Evolutionary conservation across 164 flowering plant genomes (phyloP), one percentile per base, ranked within the genome.

Genomic region (Macadamia tetraphylla): DNA sequence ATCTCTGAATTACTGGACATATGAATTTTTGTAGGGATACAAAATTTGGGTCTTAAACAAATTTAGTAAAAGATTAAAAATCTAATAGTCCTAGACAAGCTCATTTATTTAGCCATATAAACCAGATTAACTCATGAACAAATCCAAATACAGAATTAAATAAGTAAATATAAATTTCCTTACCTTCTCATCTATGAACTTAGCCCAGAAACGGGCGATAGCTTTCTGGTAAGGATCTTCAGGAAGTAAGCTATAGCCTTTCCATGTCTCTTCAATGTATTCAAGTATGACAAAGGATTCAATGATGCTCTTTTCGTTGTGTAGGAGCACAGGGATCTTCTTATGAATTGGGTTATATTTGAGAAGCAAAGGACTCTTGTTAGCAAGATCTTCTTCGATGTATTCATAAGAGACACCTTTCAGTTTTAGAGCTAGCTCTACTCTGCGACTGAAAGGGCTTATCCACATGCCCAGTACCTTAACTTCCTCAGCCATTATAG

Each of bases 151-250:
- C 40, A 35, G 40, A 1, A 35, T 1, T 35, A 35, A 35, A 35
- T 35, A 35, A 35, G 4, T 35, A 35, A 35, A 35, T 35, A 35
- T 35, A 4, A 1, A 35, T 35, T 35, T 35, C 40, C 40, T 42
- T 63, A 77, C 82, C 82, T 75, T 71, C 7, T 79, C 77, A 59
- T 77, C 79, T 0, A 81, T 23, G 63, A 69, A 74, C 15, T 69
- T 76, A 29, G 77, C 77, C 84, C 80, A 81, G 71, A 81, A 81
- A 13, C 77, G 82, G 3, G 82, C 77, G 23, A 18, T 49, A 61
- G 82, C 79, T 60, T 67, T 49, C 53, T 49, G 13, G 15, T 49
- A 49, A 49, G 53, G 53, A 49, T 49, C 53, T 49, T 49, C 53
- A 49, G 53, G 53, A 2, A 49, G 1, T 14, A 49, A 49, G 15